Evolutionary conservation across 2,329 filamentous ascomycete species (phyloP), one percentile per base, ranked within the genome.

Genomic region (Pseudocercospora fuligena): DNA sequence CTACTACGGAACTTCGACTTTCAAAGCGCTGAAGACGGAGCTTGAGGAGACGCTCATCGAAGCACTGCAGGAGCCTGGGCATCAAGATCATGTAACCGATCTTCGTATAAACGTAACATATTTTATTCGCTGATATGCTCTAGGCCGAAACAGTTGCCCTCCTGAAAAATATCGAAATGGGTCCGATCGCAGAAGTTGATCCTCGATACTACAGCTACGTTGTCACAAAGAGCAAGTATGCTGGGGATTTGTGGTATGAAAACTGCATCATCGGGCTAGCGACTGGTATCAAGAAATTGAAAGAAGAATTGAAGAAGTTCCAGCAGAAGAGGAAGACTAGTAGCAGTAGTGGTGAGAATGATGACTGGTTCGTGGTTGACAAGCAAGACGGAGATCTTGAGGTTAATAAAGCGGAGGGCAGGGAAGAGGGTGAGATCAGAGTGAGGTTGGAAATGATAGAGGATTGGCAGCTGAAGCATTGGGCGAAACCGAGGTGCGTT

Each of bases 291-390:
- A 43, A 46, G 21, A 46, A 4, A 12, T 27, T 54, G 47, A 62
- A 62, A 9, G 9, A 9, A 27, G 49, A 54, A 11, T 54, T 51
- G 46, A 27, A 40, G 49, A 54, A n/a, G 49, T 62, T 54, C 11
- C 25, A 54, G 60, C 4, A 29, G 11, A 27, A 23, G 12, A 60
- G 33, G n/a, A 14, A 21, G 23, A 29, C 8, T 2, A 40, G 33
- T 23, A 25, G 27, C 8, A 25, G n/a, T 8, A 11, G 21, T 6
- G 57, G 57, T 23, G 36, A 43, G 33, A 47, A 36, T 14, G 57
- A 60, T 47, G 57, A 60, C 19, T 60, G 57, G 57, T 60, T 60
- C 25, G 33, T 60, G 1, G 57, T 60, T n/a, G 57, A 46, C 1
- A 46, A 25, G 40, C 19, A 59, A 16, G 57, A 60, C 0, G 16